phyloP scores from a whole-genome alignment of 2,329 filamentous ascomycete species.

The Stemphylium lycopersici region DNA sequence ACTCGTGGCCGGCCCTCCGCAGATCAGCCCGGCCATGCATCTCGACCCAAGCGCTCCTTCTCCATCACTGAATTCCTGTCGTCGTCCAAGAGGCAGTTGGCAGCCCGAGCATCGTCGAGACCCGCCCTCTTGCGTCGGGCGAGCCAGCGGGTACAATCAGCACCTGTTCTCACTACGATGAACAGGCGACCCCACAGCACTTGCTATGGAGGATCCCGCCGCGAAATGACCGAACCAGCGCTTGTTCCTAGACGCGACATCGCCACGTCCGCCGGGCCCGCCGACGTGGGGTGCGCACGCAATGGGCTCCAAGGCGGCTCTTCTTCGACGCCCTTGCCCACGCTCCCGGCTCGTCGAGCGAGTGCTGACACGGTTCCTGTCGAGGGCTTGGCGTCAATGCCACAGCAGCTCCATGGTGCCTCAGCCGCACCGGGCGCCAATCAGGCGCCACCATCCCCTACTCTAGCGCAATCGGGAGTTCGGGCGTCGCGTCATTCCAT shows the following conservation, averaged over 20 bases:
- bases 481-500: slow-evolving; percentile 60
- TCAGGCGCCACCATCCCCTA: slow-evolving; percentile 45
- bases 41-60: slow-evolving; percentile 55
- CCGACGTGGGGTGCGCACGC: slow-evolving; percentile 16
- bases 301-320: slow-evolving; percentile 14
- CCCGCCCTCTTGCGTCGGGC: slow-evolving; percentile 36
- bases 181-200: slow-evolving; percentile 45
- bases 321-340: slow-evolving; percentile 35
- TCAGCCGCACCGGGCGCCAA: slow-evolving; percentile 39
- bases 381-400: slow-evolving; percentile 38
- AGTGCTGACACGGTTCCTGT: slow-evolving; percentile 25
- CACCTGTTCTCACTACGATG: slow-evolving; percentile 46
- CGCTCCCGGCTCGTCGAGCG: slow-evolving; percentile 27
- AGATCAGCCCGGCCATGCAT: slow-evolving; percentile 30
- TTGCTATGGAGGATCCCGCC: slow-evolving; percentile 46
- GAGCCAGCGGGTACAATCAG: slow-evolving; percentile 43
- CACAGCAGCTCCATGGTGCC: slow-evolving; percentile 39
- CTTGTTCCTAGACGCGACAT: slow-evolving; percentile 38
- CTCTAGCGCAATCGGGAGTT: slow-evolving; percentile 44
- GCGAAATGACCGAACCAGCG: slow-evolving; percentile 44
- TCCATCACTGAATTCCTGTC: slow-evolving; percentile 56
- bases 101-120: slow-evolving; percentile 30
- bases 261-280: slow-evolving; percentile 33
- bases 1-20: slow-evolving; percentile 23
- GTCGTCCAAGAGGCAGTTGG: slow-evolving; percentile 48